These are phyloP conservation scores for Phialophora tarda DNA, from an alignment of 2,329 filamentous ascomycete species.

Conservation along the genomic window DNA sequence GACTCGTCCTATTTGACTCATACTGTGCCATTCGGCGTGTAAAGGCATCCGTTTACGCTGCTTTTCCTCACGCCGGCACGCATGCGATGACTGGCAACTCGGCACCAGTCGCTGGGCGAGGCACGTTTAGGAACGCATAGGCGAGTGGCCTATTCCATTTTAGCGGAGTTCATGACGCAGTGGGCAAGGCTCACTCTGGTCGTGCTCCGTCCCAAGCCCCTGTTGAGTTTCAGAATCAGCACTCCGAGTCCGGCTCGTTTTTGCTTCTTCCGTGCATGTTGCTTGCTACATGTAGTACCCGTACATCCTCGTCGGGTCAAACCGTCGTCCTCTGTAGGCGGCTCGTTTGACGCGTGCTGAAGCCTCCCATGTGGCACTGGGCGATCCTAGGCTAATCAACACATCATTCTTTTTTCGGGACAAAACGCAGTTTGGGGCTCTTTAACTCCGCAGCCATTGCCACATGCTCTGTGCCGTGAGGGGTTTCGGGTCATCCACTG, in stretches of 20 bases:
- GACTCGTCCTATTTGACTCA: conserved; percentile 1
- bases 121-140: conserved; percentile 1
- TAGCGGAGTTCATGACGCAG: conserved; percentile 4
- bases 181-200: conserved; percentile 3
- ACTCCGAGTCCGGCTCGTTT: background rate
- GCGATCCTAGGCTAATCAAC: background rate
- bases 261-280: background rate
- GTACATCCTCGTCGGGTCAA: background rate
- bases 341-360: background rate
- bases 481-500: conserved; percentile 1
- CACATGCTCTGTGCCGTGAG: conserved; percentile 1
- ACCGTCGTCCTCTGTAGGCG: background rate
- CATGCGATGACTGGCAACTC: conserved; percentile 2
- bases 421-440: background rate
- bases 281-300: background rate
- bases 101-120: background rate
- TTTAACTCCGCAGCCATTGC: conserved; percentile 11
- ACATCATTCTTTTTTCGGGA: background rate
- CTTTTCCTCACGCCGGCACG: background rate
- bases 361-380: background rate
- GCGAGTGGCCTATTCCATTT: conserved; percentile 1
- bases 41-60: background rate
- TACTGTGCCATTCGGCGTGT: background rate
- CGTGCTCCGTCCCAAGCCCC: conserved; percentile 5
- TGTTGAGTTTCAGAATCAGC: conserved; percentile 17